Evolutionary conservation across 1,284 basidiomycete species (phyloP).

Genomic region (Ustilago nuda): DNA sequence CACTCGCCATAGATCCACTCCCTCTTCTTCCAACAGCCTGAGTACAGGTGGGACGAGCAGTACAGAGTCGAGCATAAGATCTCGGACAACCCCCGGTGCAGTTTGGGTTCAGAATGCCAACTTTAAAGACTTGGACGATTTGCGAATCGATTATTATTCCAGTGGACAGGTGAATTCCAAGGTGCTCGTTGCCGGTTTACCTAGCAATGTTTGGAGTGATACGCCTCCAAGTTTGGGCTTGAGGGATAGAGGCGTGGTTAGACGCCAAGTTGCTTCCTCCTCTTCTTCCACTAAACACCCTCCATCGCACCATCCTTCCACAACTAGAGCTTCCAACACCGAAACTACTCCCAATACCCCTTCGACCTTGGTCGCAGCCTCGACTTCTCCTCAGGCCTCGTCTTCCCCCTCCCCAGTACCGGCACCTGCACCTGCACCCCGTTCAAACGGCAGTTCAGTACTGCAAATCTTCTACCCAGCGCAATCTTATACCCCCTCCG

Average conservation of each 20-base stretch:
- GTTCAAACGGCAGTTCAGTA: slow-evolving; percentile 1
- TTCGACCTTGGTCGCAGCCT: neutral
- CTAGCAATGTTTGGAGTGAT: neutral
- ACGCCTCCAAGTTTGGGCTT: neutral
- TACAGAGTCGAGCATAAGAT: neutral
- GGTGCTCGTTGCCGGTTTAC: slow-evolving; percentile 9
- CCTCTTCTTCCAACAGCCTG: neutral
- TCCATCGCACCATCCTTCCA: too few relatives aligned
- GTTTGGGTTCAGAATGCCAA: slow-evolving; percentile 49
- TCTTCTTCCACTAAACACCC: too few relatives aligned
- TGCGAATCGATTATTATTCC: slow-evolving; percentile 23
- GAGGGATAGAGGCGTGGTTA: too few relatives aligned
- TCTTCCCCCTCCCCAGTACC: too few relatives aligned
- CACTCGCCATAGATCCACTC: neutral
- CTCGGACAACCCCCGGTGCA: slow-evolving; percentile 71
- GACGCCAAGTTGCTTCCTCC: too few relatives aligned
- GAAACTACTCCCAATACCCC: neutral
- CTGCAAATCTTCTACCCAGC: slow-evolving; percentile 70
- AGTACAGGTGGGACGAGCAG: neutral
- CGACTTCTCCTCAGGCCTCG: neutral
- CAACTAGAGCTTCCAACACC: neutral
- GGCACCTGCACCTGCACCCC: neutral
- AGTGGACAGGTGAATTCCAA: slow-evolving; percentile 14
- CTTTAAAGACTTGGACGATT: slow-evolving; percentile 17
- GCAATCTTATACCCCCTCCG: slow-evolving; percentile 47